phyloP scores from a whole-genome alignment of 2,329 filamentous ascomycete species.

The Curvularia lunata region DNA sequence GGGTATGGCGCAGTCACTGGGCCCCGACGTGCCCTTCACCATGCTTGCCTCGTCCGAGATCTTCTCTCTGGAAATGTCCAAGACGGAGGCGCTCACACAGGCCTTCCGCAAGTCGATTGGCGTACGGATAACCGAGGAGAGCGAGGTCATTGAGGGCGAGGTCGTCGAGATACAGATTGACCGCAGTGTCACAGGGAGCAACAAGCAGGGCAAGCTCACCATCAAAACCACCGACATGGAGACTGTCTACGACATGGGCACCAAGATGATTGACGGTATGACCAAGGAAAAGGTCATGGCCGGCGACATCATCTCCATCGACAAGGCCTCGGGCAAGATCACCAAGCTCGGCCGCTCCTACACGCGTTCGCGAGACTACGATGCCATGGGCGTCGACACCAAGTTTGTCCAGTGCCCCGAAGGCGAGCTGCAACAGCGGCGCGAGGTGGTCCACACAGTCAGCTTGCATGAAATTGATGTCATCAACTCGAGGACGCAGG shows the following conservation, averaged over 20 bases:
- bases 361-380: slow-evolving; percentile 94
- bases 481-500: slow-evolving; percentile 98
- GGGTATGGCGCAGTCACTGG: slow-evolving; percentile 97
- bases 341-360: slow-evolving; percentile 96
- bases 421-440: slow-evolving; percentile 94
- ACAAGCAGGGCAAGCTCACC: slow-evolving; percentile 98
- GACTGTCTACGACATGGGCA: slow-evolving; percentile 98
- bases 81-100: slow-evolving; percentile 96
- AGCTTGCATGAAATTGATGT: slow-evolving; percentile 98
- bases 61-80: slow-evolving; percentile 98
- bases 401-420: slow-evolving; percentile 98
- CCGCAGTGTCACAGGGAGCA: slow-evolving; percentile 92
- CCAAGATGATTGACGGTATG: slow-evolving; percentile 99
- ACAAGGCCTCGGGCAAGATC: slow-evolving; percentile 98
- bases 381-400: slow-evolving; percentile 97
- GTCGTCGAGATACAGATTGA: slow-evolving; percentile 99
- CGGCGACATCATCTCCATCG: slow-evolving; percentile 96
- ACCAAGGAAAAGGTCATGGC: slow-evolving; percentile 99
- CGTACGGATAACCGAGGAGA: slow-evolving; percentile 98
- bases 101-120: slow-evolving; percentile 99
- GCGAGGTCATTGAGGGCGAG: slow-evolving; percentile 98
- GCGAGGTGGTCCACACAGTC: slow-evolving; percentile 96
- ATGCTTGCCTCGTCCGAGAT: slow-evolving; percentile 96
- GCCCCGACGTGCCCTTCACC: slow-evolving; percentile 93
- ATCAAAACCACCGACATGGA: slow-evolving; percentile 99